Evolutionary conservation across 345 rosid species (phyloP), one percentile per base, ranked within the genome.

Genomic region (Eucalyptus pauciflora): DNA sequence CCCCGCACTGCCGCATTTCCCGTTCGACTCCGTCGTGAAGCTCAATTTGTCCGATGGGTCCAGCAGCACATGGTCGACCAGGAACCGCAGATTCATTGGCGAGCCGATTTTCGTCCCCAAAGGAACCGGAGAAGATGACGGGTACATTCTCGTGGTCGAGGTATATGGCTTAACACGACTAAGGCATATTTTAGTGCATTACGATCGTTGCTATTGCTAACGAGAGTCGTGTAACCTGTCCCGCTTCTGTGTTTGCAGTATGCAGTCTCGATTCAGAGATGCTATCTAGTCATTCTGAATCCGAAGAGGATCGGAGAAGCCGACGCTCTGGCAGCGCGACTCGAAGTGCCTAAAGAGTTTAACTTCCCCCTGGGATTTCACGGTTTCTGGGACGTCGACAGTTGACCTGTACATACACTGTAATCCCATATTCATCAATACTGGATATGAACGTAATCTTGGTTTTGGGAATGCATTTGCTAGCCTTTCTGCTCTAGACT

Each of bases 351-450:
- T 3, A 94, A 86, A 89, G 93, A 95, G 90, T 89, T 96, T 50
- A 96, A 96, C 51, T 96, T 97, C 91, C 99, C 99, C 4, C 93
- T 97, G 87, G 99, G 97, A 2, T 97, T 97, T 91, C 99, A 96
- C 87, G 99, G 99, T 50, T 95, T 97, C 89, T 97, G 99, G 99
- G 93, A 94, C 76, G 76, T 87, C 10, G 86, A 31, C 46, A 76
- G 25, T 86, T 20, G 48, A 37, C 48, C 48, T 41, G 83, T 27
- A 85, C 86, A 85, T 50, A 49, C 41, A 46, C 3, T 14, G 87
- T 14, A 50, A 27, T 85, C 25, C 24, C 87, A 48, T 85, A 85
- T 10, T 10, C 56, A 85, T 46, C 87, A 49, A 48, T 37, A 27
- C 51, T 48, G 43, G 87, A 18, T 67, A 17, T 31, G 83, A 41